These are phyloP conservation scores for Cyathus striatus DNA, from an alignment of 768 basidiomycete genomes.

Conservation along the genomic window DNA sequence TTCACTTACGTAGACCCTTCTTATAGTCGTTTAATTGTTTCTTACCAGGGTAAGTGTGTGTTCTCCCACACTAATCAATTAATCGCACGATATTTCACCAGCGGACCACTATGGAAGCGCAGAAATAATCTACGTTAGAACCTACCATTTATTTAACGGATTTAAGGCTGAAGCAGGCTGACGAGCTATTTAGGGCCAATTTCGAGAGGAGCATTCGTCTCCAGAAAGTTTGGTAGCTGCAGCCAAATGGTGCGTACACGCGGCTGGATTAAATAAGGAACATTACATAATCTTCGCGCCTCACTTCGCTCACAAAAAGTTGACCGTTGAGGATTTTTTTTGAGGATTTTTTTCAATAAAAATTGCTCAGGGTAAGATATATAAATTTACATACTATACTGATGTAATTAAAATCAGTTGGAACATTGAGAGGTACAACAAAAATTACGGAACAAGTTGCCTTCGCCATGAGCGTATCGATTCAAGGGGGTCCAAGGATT, in stretches of 20 bases:
- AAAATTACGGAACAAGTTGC: no score
- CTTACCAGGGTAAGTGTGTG: conserved; percentile 21
- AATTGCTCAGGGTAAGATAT: no score
- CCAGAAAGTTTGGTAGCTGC: conserved; percentile 54
- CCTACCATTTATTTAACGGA: conserved; percentile 5
- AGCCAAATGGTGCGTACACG: conserved; percentile 87
- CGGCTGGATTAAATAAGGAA: no score
- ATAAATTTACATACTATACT: no score
- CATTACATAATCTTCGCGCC: no score
- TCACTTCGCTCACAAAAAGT: no score
- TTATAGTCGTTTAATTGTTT: conserved; percentile 1
- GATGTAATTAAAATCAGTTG: no score
- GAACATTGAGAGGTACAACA: no score
- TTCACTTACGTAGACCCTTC: conserved; percentile 4
- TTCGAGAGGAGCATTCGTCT: conserved; percentile 40
- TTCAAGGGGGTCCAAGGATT: no score
- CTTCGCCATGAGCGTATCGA: no score
- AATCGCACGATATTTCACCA: conserved; percentile 14
- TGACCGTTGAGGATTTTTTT: no score
- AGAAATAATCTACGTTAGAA: conserved; percentile 73
- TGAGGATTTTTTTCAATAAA: no score
- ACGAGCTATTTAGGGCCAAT: conserved; percentile 57
- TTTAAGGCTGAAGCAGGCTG: conserved; percentile 5
- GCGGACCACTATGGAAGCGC: conserved; percentile 88
- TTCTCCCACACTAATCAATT: neutral